A percentile compares a stretch with the other conserved stretches of the same genome.
phyloP scores from a whole-genome alignment of 306 rosid genomes.

The Sesbania bispinosa region DNA sequence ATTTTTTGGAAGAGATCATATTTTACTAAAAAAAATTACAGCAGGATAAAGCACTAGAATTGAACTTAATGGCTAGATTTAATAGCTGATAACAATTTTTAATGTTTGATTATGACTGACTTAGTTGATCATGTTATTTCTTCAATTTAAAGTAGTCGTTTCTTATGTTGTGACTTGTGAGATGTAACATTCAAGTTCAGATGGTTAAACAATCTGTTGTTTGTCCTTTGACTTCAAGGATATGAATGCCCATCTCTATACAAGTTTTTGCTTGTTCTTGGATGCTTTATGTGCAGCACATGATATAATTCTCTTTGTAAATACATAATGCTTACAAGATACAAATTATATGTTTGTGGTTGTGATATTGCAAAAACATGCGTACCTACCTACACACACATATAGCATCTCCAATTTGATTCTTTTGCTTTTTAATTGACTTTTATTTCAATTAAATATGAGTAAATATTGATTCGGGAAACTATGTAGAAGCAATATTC shows the following conservation, averaged over 20 bases:
- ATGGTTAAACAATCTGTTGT: background rate
- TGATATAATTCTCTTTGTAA: background rate
- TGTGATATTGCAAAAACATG: too few species aligned
- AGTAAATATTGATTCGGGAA: background rate
- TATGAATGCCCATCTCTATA: background rate
- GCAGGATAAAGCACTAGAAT: background rate
- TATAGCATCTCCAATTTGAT: too few species aligned
- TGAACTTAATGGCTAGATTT: background rate
- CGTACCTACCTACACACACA: too few species aligned
- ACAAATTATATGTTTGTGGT: too few species aligned
- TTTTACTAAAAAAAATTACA: background rate
- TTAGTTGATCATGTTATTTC: background rate
- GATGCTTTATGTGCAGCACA: background rate
- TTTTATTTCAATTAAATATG: background rate
- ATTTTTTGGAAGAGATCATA: slow-evolving; percentile 1
- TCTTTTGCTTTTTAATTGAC: background rate
- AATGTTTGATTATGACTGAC: background rate
- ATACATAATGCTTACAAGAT: background rate
- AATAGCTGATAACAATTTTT: background rate
- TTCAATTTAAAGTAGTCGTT: background rate
- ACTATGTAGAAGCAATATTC: background rate
- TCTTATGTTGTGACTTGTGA: slow-evolving; percentile 15
- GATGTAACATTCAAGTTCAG: too few species aligned
- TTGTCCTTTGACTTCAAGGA: background rate
- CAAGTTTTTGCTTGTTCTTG: background rate